phyloP scores from a whole-genome alignment of 192 early-diverging fungal species.

The Kappamyces sp. region DNA sequence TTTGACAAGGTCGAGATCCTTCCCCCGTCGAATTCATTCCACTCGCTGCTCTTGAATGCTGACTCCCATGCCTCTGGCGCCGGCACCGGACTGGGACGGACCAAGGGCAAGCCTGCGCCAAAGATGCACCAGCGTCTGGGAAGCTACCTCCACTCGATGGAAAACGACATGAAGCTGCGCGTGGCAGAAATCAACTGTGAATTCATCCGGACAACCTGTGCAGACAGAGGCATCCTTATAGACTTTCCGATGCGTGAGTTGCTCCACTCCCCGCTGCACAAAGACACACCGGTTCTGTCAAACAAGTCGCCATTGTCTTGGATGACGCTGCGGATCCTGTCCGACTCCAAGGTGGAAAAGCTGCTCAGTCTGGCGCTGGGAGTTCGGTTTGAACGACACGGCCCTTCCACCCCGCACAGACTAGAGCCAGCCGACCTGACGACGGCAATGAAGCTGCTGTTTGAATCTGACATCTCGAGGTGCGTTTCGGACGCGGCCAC shows the following conservation, averaged over 20 bases:
- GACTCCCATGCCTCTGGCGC: not conserved
- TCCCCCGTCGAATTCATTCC: constrained; percentile 19
- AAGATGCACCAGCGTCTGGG: not conserved
- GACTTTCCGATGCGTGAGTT: not conserved
- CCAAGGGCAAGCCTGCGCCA: constrained; percentile 1
- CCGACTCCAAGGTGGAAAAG: constrained; percentile 13
- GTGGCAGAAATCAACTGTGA: constrained; percentile 29
- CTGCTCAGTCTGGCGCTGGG: constrained; percentile 27
- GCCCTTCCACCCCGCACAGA: too few relatives aligned
- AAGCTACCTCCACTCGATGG: constrained; percentile 3
- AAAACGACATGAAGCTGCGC: constrained; percentile 16
- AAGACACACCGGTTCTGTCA: not conserved
- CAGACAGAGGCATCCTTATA: constrained; percentile 4
- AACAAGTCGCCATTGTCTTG: constrained; percentile 10
- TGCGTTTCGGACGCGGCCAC: not conserved
- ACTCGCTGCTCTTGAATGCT: not conserved
- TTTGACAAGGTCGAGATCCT: constrained; percentile 41
- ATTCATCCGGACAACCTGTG: constrained; percentile 15
- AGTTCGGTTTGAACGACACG: not conserved
- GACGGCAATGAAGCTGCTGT: constrained; percentile 2
- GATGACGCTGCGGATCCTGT: constrained; percentile 13
- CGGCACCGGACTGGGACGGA: not conserved
- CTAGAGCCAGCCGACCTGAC: not conserved
- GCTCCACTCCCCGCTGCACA: too few relatives aligned
- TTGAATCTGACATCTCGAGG: not conserved